Percentiles rank a stretch among this genome's conserved stretches.
phyloP scores from a whole-genome alignment of 768 basidiomycete species.

The Asterophora parasitica region DNA sequence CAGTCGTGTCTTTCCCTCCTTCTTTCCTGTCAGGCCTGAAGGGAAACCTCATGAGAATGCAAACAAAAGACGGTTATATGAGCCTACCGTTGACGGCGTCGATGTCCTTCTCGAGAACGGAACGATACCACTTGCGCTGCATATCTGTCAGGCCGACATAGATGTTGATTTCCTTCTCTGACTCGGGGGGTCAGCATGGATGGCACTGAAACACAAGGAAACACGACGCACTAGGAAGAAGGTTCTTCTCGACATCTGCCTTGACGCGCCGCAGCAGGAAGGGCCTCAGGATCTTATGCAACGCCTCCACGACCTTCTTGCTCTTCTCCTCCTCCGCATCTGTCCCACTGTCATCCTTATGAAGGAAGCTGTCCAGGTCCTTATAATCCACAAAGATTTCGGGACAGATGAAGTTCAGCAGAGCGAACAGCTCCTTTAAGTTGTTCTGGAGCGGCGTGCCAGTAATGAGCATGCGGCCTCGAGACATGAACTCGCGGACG shows the following conservation, averaged over 20 bases:
- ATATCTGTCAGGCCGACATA: conserved; percentile 96
- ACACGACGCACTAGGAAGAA: conserved; percentile 71
- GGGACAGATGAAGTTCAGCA: conserved; percentile 94
- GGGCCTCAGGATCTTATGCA: conserved; percentile 94
- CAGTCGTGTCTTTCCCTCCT: conserved; percentile 94
- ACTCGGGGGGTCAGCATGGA: conserved; percentile 5
- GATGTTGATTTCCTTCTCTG: conserved; percentile 98
- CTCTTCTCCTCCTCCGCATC: conserved; percentile 79
- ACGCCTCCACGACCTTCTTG: conserved; percentile 91
- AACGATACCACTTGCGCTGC: conserved; percentile 98
- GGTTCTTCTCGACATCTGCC: conserved; percentile 92
- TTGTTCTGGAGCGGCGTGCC: conserved; percentile 97
- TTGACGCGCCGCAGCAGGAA: conserved; percentile 95
- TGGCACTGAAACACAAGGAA: neutral
- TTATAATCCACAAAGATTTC: conserved; percentile 91
- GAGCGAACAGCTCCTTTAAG: conserved; percentile 89
- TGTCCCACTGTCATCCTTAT: conserved; percentile 70
- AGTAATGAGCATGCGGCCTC: conserved; percentile 90
- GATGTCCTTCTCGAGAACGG: conserved; percentile 95
- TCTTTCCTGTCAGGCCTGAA: conserved; percentile 86
- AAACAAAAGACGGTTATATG: neutral
- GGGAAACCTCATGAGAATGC: neutral
- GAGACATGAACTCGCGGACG: conserved; percentile 82
- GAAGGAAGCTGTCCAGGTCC: conserved; percentile 91
- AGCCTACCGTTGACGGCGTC: conserved; percentile 90